Conservation (phyloP, 2,329 filamentous ascomycete genomes). For the Cercospora zeae-maydis region DNA sequence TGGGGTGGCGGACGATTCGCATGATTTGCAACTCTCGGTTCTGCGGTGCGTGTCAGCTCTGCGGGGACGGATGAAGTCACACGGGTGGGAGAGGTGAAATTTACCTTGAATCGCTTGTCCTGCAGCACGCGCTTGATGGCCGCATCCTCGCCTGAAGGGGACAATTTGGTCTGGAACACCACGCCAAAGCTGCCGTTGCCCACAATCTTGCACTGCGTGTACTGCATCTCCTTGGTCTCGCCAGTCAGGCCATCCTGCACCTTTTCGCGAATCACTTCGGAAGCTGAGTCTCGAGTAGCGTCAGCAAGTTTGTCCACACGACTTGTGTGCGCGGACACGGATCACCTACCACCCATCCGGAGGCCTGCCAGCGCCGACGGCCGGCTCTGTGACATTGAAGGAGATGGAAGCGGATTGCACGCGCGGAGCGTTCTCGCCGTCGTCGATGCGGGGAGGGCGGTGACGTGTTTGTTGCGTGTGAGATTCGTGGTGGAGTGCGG, state of each 20-base stretch:
- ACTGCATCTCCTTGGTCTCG: conserved; percentile 93
- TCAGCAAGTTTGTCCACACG: background rate
- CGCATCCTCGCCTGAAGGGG: conserved; percentile 95
- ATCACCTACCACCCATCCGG: conserved; percentile 90
- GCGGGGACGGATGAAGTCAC: conserved; percentile 8
- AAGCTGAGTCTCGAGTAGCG: conserved; percentile 6
- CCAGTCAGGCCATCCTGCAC: conserved; percentile 97
- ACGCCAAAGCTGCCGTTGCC: conserved; percentile 98
- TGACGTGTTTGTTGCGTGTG: conserved; percentile 39
- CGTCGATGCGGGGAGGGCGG: conserved; percentile 41
- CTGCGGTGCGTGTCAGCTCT: conserved; percentile 49
- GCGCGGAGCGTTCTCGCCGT: conserved; percentile 40
- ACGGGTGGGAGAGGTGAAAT: background rate
- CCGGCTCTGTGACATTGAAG: conserved; percentile 81
- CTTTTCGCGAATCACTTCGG: conserved; percentile 97
- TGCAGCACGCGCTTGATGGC: conserved; percentile 98
- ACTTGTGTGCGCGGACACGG: background rate
- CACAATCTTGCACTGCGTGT: conserved; percentile 99
- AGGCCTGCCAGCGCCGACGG: conserved; percentile 82
- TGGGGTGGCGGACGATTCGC: conserved; percentile 97
- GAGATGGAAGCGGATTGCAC: conserved; percentile 15
- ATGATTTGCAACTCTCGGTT: conserved; percentile 99
- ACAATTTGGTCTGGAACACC: conserved; percentile 97
- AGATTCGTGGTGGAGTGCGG: conserved; percentile 54
- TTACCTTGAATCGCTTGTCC: conserved; percentile 98